phyloP scores from a whole-genome alignment of 805 yeast species.

The Yamadazyma tumulicola region DNA sequence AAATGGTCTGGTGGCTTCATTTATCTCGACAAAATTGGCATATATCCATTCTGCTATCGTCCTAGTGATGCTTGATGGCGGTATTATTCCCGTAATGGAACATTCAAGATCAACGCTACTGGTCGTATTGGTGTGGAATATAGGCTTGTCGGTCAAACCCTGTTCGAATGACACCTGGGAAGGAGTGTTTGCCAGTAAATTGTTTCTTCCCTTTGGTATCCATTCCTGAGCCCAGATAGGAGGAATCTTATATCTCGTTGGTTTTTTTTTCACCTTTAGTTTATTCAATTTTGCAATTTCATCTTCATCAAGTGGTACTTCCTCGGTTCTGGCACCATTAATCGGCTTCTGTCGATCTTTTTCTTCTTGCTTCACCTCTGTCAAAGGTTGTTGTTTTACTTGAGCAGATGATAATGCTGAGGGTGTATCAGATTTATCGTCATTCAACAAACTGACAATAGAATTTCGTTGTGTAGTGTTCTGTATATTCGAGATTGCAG shows the following conservation, averaged over 20 bases:
- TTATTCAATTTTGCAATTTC: slow-evolving; percentile 25
- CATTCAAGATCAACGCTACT: slow-evolving; percentile 39
- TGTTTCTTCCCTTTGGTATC: slow-evolving; percentile 34
- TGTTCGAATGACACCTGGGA: neutral
- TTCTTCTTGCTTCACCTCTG: neutral
- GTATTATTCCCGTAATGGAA: slow-evolving; percentile 70
- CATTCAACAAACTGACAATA: slow-evolving; percentile 9
- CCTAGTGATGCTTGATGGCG: slow-evolving; percentile 76
- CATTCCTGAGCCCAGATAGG: slow-evolving; percentile 87
- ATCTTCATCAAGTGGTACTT: slow-evolving; percentile 15
- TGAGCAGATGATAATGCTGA: neutral
- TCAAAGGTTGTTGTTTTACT: neutral
- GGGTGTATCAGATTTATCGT: slow-evolving; percentile 1
- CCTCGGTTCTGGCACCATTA: neutral
- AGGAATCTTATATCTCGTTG: slow-evolving; percentile 57
- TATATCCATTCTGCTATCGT: slow-evolving; percentile 87
- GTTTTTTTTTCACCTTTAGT: slow-evolving; percentile 38
- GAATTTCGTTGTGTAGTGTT: slow-evolving; percentile 7
- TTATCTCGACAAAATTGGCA: slow-evolving; percentile 69
- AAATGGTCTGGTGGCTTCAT: slow-evolving; percentile 47
- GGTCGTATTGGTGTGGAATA: slow-evolving; percentile 29
- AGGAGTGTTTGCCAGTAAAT: neutral
- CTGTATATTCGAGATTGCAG: slow-evolving; percentile 2
- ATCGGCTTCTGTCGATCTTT: slow-evolving; percentile 2
- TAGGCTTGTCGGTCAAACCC: slow-evolving; percentile 20